Evolutionary conservation across 2,329 filamentous ascomycete genomes (phyloP), one percentile per base, ranked within the genome.

Genomic region (Chaetothyriales sp.): DNA sequence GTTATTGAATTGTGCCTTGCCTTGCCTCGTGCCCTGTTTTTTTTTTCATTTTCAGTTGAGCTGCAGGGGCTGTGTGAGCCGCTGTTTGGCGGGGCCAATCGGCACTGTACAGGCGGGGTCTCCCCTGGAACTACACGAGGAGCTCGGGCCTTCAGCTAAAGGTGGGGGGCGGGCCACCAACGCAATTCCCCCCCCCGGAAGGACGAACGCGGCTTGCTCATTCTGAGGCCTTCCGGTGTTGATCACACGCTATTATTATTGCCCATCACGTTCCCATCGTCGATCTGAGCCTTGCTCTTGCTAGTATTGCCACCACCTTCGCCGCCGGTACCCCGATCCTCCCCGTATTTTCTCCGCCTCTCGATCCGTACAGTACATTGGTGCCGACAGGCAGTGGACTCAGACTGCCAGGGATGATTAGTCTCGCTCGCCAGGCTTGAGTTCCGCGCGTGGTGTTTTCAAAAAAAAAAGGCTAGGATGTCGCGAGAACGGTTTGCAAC

Each of bases 401-500:
- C 22, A 12, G 2, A 15, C 32, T 39, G 32, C 32, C 15, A 15
- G 32, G 10, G 32, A 39, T 39, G 32, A 15, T 12, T 39, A 15
- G 32, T 5, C 32, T 39, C 7, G 10, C 32, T 5, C 2, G 32
- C 32, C 10, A 15, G 10, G 7, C 32, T 15, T 39, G 32, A 39
- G 10, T 39, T 15, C 15, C 32, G 12, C 32, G 32, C 10, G 32
- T 39, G 32, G 32, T 15, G 32, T 12, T 15, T n/a, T n/a, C n/a
- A n/a, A n/a, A n/a, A n/a, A n/a, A n/a, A 26, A 19, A 19, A 26
- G 18, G 5, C 43, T 36, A 49, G 20, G 8, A 59, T 73, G 70
- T 65, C 65, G 57, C 72, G 73, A 61, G 73, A 76, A 53, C 67
- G 64, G 52, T 71, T 67, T 59, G 63, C 71, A 49, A 65, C 75